Evolutionary conservation across 2,329 filamentous ascomycete genomes (phyloP).

Genomic region (Fusarium sambucinum): DNA sequence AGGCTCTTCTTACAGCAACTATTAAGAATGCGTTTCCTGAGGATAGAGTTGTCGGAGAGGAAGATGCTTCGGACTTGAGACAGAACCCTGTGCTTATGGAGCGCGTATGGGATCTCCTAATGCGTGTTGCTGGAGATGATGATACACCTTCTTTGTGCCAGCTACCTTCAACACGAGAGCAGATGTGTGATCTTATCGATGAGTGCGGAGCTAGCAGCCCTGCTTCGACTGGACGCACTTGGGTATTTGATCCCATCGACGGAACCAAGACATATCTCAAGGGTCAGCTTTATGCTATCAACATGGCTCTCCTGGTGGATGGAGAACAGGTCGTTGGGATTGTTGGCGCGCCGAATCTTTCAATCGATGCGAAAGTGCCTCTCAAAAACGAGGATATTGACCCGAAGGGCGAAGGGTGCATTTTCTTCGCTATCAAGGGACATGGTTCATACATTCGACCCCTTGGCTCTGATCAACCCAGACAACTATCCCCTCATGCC

Average conservation of each 20-base stretch:
- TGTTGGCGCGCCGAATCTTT: conserved; percentile 62
- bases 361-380: conserved; percentile 54
- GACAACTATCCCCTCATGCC: conserved; percentile 52
- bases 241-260: conserved; percentile 72
- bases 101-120: conserved; percentile 62
- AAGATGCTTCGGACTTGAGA: conserved; percentile 63
- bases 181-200: conserved; percentile 67
- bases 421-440: conserved; percentile 63
- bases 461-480: conserved; percentile 49
- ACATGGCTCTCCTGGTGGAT: conserved; percentile 64
- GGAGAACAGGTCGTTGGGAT: conserved; percentile 63
- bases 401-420: conserved; percentile 58
- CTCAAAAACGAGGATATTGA: conserved; percentile 61
- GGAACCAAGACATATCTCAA: conserved; percentile 69
- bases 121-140: conserved; percentile 47
- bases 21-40: conserved; percentile 63
- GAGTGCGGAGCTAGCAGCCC: conserved; percentile 60
- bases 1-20: conserved; percentile 65
- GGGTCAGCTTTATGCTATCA: conserved; percentile 68
- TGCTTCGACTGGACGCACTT: conserved; percentile 57
- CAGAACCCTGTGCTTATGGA: conserved; percentile 57
- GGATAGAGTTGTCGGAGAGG: conserved; percentile 68
- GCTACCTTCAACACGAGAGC: conserved; percentile 56
- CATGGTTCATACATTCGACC: conserved; percentile 63
- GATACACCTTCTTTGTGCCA: conserved; percentile 46